A percentile compares a stretch with the other conserved stretches of the same genome.
phyloP scores from a whole-genome alignment of 352 stramenopile species.

The Phytophthora brassicae region DNA sequence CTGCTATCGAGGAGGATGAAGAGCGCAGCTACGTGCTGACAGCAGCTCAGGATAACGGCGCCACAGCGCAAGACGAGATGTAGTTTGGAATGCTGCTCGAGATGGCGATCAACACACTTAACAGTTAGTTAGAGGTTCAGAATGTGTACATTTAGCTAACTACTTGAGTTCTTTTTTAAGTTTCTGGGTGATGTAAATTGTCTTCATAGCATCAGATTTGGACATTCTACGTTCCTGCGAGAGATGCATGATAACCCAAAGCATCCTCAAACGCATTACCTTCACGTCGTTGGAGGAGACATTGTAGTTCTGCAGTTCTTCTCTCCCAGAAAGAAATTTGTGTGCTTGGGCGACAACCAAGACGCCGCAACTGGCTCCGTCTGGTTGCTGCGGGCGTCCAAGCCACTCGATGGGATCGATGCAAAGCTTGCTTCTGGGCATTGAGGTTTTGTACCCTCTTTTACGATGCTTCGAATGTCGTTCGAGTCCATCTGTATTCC shows the following conservation, averaged over 20 bases:
- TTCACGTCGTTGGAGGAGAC: not conserved
- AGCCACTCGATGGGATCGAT: not conserved
- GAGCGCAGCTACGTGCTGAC: not conserved
- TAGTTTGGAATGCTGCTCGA: not conserved
- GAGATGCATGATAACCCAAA: not conserved
- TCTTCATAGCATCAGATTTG: not conserved
- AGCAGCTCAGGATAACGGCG: not conserved
- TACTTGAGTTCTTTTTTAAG: not conserved
- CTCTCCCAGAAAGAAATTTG: not conserved
- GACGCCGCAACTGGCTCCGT: not conserved
- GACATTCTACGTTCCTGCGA: not conserved
- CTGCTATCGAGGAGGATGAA: not conserved
- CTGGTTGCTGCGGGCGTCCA: not conserved
- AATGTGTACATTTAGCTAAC: not conserved
- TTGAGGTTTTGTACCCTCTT: not conserved
- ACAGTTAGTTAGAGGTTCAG: not conserved
- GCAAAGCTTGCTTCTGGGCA: not conserved
- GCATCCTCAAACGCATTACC: not conserved
- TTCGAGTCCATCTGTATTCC: not conserved
- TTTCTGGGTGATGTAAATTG: not conserved
- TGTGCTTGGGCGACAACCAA: not conserved
- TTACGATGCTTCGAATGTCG: not conserved
- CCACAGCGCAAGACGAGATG: not conserved
- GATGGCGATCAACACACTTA: not conserved
- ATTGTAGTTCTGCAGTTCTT: not conserved